Evolutionary conservation across 1,139 yeast species (phyloP).

Genomic region (Kodamaea anthophila): DNA sequence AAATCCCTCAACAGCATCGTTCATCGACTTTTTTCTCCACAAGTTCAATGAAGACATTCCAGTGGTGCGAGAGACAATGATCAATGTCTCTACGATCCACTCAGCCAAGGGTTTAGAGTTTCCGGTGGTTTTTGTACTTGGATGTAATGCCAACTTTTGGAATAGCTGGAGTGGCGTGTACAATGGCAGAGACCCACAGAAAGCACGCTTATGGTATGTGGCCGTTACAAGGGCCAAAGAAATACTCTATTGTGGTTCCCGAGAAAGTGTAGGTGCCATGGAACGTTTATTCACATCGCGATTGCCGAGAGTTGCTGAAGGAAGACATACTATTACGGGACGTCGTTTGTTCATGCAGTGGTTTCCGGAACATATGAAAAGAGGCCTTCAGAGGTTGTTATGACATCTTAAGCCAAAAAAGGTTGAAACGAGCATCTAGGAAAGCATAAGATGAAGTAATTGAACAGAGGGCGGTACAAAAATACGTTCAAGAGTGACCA

Average conservation of each 20-base stretch:
- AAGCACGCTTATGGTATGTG: constrained; percentile 47
- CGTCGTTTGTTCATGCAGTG: no score
- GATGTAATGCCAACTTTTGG: constrained; percentile 15
- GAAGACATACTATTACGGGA: no score
- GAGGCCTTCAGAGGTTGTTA: no score
- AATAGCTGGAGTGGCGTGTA: constrained; percentile 15
- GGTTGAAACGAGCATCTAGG: no score
- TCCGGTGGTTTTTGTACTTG: constrained; percentile 58
- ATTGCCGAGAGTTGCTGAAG: constrained; percentile 3
- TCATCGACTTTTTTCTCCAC: constrained; percentile 35
- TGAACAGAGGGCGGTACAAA: no score
- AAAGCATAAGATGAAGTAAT: no score
- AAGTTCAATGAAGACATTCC: constrained; percentile 42
- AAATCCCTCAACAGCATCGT: constrained; percentile 12
- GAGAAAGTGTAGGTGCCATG: neutral
- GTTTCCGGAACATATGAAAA: no score
- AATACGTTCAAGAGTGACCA: no score
- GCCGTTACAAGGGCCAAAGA: constrained; percentile 60
- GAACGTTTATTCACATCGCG: neutral
- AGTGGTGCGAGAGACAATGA: constrained; percentile 19
- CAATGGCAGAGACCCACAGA: constrained; percentile 8
- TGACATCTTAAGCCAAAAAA: no score
- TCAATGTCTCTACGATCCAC: constrained; percentile 60
- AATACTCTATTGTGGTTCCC: constrained; percentile 33
- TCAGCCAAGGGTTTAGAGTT: constrained; percentile 69